Base-by-base conservation (phyloP, 768 basidiomycete species). In the Tylopilus felleus region DNA sequence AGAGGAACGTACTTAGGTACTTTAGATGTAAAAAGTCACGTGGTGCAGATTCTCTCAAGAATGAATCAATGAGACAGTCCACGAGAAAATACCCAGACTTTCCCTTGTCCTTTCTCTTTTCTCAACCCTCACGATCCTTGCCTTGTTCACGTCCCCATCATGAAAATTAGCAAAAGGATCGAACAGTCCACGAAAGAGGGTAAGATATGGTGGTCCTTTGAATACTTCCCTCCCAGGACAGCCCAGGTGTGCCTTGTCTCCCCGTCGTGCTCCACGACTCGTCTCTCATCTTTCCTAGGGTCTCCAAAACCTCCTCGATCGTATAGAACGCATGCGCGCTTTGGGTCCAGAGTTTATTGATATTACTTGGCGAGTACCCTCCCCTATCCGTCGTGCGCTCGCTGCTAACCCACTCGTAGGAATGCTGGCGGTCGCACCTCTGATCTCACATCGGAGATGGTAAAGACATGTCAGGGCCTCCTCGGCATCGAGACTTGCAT, bases 331-430 rank as follows among this genome's bases (percentile, higher is more conserved):
- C 59, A 98, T 99, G 97, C 82, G 93, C 49, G 82, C 83, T 8
- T 75, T 97, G 33, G 96, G 97, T 2, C 97, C 97, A 9, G 96
- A 97, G 70, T 99, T 99, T 68, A 89, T 98, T 62, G 96, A 98
- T 70, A 96, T 98, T 65, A 98, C 96, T 69, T 98, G 93, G 93
- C 85, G 56, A 44, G 77, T 54, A 12, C 48, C 40, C 49, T 50
- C 56, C 59, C 42, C 39, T 45, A 4, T 22, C 23, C 19, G 13
- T 43, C 51, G 40, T 47, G 21, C 29, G 10, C 35, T 19, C 13
- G 49, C 21, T 16, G 14, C 47, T 56, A 31, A 63, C 52, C 46
- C 16, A 27, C 43, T 46, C 52, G 12, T 58, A 97, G 94, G 94
- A 96, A 96, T 75, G 95, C 95, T 50, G 95, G 95, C 51, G 95